Evolutionary conservation across 345 rosid genomes (phyloP).

Genomic region (Geranium rotundifolium): DNA sequence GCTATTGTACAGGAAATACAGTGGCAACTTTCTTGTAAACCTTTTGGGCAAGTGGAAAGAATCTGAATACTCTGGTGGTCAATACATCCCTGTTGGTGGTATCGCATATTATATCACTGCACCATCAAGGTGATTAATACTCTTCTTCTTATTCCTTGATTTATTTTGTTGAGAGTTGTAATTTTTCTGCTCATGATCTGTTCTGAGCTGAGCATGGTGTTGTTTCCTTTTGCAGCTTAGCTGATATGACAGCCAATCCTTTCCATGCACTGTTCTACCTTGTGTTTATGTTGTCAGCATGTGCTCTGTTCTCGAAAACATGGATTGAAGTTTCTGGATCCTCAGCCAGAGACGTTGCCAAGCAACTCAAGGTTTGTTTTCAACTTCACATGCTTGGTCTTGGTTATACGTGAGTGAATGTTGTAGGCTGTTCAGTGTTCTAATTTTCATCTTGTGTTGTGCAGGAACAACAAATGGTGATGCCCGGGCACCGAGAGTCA

Average conservation of each 20-base stretch:
- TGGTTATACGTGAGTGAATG: too few species aligned
- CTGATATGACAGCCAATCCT: conserved; percentile 85
- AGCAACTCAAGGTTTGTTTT: conserved; percentile 43
- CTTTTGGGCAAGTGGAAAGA: conserved; percentile 78
- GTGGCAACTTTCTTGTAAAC: conserved; percentile 65
- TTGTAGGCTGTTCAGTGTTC: neutral
- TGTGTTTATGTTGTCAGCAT: too few species aligned
- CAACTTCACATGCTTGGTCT: too few species aligned
- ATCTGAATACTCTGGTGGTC: conserved; percentile 70
- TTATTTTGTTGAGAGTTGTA: neutral
- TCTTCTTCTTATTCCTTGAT: neutral
- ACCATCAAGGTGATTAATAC: conserved; percentile 50
- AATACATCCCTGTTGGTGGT: conserved; percentile 67
- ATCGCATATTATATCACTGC: conserved; percentile 76
- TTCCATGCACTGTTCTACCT: conserved; percentile 84
- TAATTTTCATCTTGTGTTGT: neutral
- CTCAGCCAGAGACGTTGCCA: conserved; percentile 73
- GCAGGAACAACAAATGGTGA: conserved; percentile 96
- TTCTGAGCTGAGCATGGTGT: too few species aligned
- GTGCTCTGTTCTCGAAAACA: conserved; percentile 82
- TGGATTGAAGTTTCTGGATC: conserved; percentile 92
- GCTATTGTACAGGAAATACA: conserved; percentile 70
- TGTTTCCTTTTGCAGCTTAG: conserved; percentile 38
- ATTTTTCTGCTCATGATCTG: neutral
- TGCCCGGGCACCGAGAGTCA: conserved; percentile 91